These are phyloP conservation scores for Solanum pennellii DNA, from an alignment of 257 asterid species.

Conservation along the genomic window DNA sequence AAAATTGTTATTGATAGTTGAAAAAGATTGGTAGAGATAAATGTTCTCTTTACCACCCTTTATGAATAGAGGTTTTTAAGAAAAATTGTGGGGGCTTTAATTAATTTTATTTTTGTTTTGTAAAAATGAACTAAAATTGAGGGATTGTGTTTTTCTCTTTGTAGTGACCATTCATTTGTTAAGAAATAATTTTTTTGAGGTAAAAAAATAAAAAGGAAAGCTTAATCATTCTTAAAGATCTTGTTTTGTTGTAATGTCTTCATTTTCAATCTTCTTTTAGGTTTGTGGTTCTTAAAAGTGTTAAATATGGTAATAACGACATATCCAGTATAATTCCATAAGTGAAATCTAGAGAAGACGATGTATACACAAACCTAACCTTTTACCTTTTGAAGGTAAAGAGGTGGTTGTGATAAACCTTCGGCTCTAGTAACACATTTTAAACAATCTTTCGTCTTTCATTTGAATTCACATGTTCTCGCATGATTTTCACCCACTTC, in stretches of 20 bases:
- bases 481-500: neutral
- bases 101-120: neutral
- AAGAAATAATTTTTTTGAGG: neutral
- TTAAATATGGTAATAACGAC: neutral
- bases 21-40: neutral
- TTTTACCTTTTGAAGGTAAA: neutral
- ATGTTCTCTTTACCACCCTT: neutral
- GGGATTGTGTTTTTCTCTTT: neutral
- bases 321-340: rapidly evolving
- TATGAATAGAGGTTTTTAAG: neutral
- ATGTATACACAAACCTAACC: neutral
- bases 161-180: neutral
- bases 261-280: neutral
- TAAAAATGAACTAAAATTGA: neutral
- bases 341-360: neutral
- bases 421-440: neutral
- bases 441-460: neutral
- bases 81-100: neutral
- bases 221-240: neutral
- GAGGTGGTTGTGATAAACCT: rapidly evolving
- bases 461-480: neutral
- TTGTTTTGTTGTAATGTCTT: neutral
- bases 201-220: rapidly evolving
- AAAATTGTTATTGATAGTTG: neutral
- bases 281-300: neutral